phyloP scores from a whole-genome alignment of 2,329 filamentous ascomycete genomes.

The Aureobasidium sp. region DNA sequence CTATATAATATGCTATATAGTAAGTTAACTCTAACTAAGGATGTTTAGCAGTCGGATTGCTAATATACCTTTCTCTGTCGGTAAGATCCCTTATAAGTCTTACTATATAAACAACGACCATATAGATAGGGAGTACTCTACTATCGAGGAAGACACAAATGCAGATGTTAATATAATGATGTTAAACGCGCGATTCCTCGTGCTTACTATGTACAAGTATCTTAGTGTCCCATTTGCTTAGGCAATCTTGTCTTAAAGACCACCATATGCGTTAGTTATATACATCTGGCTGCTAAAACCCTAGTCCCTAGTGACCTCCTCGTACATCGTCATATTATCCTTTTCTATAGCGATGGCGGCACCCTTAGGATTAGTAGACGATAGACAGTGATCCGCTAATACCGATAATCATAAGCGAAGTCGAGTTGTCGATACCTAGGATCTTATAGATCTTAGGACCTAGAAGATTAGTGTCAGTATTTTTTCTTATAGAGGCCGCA shows the following conservation, averaged over 20 bases:
- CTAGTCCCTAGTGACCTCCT: neutral
- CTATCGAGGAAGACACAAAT: too few relatives aligned
- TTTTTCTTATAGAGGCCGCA: rapidly evolving
- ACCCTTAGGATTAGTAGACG: conserved; percentile 23
- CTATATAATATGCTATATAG: too few relatives aligned
- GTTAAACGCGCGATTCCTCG: neutral
- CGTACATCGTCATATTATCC: neutral
- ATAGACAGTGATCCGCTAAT: conserved; percentile 18
- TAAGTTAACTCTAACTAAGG: too few relatives aligned
- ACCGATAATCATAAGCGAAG: conserved; percentile 17
- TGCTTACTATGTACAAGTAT: neutral
- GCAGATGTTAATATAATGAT: neutral
- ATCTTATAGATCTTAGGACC: conserved; percentile 17
- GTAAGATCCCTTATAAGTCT: too few relatives aligned
- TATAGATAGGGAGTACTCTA: too few relatives aligned
- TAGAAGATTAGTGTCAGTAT: conserved; percentile 5
- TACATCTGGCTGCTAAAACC: neutral
- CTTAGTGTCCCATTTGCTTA: neutral
- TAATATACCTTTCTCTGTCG: too few relatives aligned
- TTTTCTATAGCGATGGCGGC: conserved; percentile 17
- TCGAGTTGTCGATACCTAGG: conserved; percentile 16
- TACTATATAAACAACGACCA: too few relatives aligned
- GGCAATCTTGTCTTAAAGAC: neutral
- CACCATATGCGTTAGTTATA: neutral
- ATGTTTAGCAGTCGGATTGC: too few relatives aligned